A percentile compares a stretch with the other conserved stretches of the same genome.
These are phyloP conservation scores for Leucaena leucocephala DNA, from an alignment of 306 rosid species.

Conservation along the genomic window DNA sequence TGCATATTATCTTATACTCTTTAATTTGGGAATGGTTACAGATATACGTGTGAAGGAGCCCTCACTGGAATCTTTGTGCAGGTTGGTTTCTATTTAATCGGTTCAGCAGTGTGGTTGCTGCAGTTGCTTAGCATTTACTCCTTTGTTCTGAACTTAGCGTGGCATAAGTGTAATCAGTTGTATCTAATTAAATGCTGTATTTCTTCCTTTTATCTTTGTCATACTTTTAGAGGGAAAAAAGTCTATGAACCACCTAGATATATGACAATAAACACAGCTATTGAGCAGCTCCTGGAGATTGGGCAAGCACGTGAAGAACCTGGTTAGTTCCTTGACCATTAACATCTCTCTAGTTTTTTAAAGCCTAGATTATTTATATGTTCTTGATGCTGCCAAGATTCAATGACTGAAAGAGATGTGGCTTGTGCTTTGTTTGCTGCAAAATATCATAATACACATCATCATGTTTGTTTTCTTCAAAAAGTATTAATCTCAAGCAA, in stretches of 20 bases:
- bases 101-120: conserved; percentile 9
- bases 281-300: conserved; percentile 87
- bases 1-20: neutral
- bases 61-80: conserved; percentile 76
- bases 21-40: conserved; percentile 39
- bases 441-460: neutral
- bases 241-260: conserved; percentile 83
- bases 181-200: neutral
- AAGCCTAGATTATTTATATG: neutral
- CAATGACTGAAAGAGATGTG: neutral
- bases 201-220: neutral
- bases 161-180: conserved; percentile 9
- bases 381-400: conserved; percentile 18
- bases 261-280: conserved; percentile 79
- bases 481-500: neutral
- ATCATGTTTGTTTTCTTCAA: neutral
- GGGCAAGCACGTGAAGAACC: conserved; percentile 60
- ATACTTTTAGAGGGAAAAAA: conserved; percentile 70
- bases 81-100: conserved; percentile 50
- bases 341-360: neutral
- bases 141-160: neutral
- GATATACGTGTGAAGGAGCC: conserved; percentile 98
- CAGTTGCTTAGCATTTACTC: neutral
- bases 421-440: conserved; percentile 1
- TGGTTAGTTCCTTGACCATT: conserved; percentile 46